These are phyloP conservation scores for Diaporthe caulivora DNA, from an alignment of 2,329 filamentous ascomycete species.

Conservation along the genomic window DNA sequence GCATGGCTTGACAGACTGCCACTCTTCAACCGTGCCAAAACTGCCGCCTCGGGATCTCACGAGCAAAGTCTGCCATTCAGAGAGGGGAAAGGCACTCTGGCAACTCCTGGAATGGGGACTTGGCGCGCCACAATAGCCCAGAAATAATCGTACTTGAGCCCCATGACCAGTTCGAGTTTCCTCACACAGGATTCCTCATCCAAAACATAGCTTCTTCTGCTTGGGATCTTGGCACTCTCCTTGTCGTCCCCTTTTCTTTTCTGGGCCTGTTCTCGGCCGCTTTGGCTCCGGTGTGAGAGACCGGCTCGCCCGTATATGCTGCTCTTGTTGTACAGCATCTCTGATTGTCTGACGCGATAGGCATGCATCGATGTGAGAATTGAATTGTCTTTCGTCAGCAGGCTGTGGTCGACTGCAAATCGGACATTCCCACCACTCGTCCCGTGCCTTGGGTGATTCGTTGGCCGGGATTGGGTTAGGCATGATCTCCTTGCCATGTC, in stretches of 20 bases:
- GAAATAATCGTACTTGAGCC: no score
- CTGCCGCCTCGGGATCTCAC: not conserved
- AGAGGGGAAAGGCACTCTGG: no score
- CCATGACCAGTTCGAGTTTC: no score
- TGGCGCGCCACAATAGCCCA: no score
- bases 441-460: slow-evolving; percentile 47
- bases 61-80: not conserved
- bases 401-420: slow-evolving; percentile 84
- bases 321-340: slow-evolving; percentile 76
- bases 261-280: slow-evolving; percentile 46
- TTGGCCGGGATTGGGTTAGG: slow-evolving; percentile 61
- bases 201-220: slow-evolving; percentile 67
- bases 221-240: slow-evolving; percentile 53
- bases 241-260: slow-evolving; percentile 56
- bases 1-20: not conserved
- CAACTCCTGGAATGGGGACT: no score
- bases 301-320: slow-evolving; percentile 36
- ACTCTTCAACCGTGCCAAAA: not conserved
- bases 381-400: slow-evolving; percentile 83
- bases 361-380: slow-evolving; percentile 93
- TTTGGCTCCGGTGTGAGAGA: slow-evolving; percentile 55
- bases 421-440: slow-evolving; percentile 84
- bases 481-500: slow-evolving; percentile 65
- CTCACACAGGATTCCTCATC: slow-evolving; percentile 45
- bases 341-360: slow-evolving; percentile 88